Percentiles rank a stretch among this genome's conserved stretches.
Conservation (phyloP, 768 basidiomycete species). For the Boletus reticuloceps region DNA sequence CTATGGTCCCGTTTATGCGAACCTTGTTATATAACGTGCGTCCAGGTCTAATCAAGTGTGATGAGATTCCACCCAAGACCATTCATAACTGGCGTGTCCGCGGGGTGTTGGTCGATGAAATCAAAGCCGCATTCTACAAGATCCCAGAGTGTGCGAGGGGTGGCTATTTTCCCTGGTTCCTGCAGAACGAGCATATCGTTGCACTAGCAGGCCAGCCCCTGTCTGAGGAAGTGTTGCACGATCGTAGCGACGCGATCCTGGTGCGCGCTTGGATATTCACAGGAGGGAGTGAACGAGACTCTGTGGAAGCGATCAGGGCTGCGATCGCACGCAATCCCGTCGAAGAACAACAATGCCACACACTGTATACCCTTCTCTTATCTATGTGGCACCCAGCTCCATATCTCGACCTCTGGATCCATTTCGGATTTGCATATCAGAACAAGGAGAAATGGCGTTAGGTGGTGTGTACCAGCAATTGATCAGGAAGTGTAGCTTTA, state of each 20-base stretch:
- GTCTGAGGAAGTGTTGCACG: neutral
- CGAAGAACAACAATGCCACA: neutral
- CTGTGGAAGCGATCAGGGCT: neutral
- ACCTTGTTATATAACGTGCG: no score
- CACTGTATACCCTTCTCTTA: neutral
- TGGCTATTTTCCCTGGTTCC: slow-evolving; percentile 1
- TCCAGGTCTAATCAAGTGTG: no score
- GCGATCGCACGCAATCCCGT: neutral
- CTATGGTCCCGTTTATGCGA: no score
- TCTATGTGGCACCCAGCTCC: neutral
- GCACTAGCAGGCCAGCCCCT: neutral
- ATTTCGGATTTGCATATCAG: neutral
- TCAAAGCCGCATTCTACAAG: neutral
- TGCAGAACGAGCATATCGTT: slow-evolving; percentile 2
- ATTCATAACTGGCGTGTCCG: slow-evolving; percentile 1
- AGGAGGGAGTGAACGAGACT: neutral
- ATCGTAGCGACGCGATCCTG: neutral
- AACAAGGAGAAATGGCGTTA: neutral
- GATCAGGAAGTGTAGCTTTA: neutral
- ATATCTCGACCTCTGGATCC: neutral
- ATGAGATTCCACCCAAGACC: neutral
- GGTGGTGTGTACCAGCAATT: neutral
- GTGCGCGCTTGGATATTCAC: neutral
- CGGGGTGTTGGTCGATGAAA: slow-evolving; percentile 2
- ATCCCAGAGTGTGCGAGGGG: neutral